These are phyloP conservation scores for Ophiostoma novo-ulmi DNA, from an alignment of 2,329 filamentous ascomycete species.

Conservation along the genomic window DNA sequence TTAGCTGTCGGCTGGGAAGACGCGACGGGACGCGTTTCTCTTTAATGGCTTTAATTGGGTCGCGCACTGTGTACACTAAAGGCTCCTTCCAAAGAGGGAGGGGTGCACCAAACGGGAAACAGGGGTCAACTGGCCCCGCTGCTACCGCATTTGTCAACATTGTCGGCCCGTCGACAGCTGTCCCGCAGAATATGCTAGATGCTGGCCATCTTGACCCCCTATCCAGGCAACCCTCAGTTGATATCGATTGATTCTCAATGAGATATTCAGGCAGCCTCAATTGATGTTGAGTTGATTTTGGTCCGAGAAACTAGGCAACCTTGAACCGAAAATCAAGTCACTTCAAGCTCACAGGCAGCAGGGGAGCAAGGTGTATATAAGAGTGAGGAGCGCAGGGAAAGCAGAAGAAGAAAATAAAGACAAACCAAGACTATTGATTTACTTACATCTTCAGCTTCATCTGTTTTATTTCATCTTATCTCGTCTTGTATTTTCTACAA, in stretches of 20 bases:
- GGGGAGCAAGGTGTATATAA: not conserved
- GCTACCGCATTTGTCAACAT: constrained; percentile 6
- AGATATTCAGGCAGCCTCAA: not conserved
- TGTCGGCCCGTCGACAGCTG: constrained; percentile 14
- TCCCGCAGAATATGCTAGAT: constrained; percentile 9
- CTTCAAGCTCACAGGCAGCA: not conserved
- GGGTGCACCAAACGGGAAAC: not conserved
- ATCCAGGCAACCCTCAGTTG: constrained; percentile 1
- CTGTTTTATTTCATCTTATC: not conserved
- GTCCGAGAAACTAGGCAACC: not conserved
- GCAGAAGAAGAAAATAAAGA: not conserved
- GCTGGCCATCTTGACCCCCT: not conserved
- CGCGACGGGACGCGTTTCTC: constrained; percentile 40
- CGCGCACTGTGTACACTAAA: not conserved
- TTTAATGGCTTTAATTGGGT: constrained; percentile 20
- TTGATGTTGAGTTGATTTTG: not conserved
- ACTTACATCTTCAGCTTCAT: not conserved
- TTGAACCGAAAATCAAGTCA: not conserved
- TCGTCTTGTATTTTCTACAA: too few relatives aligned
- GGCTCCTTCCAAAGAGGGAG: not conserved
- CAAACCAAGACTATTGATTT: not conserved
- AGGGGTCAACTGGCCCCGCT: not conserved
- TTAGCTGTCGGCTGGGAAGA: constrained; percentile 30
- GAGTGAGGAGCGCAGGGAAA: not conserved
- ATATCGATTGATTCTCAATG: not conserved